phyloP scores from a whole-genome alignment of 1,284 basidiomycete genomes.

The Fomitopsis pinicola region DNA sequence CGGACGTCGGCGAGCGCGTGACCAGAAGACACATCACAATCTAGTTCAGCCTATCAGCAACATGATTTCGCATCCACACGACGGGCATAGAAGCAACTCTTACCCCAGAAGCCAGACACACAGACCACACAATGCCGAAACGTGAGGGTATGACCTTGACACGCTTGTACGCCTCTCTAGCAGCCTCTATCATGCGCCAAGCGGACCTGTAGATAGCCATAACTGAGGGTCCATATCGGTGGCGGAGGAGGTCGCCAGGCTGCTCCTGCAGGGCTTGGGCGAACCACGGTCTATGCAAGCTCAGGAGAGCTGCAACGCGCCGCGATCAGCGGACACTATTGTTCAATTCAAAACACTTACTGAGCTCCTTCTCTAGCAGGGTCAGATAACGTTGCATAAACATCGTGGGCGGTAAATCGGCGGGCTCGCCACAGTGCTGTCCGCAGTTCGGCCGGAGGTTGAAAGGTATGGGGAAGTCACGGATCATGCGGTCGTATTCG shows the following conservation, averaged over 20 bases:
- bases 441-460: constrained; percentile 39
- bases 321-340: not conserved
- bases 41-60: constrained; percentile 29
- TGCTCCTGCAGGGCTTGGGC: constrained; percentile 58
- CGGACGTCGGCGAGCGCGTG: constrained; percentile 52
- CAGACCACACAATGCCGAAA: constrained; percentile 55
- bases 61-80: not conserved
- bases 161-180: constrained; percentile 37
- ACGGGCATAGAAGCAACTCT: constrained; percentile 17
- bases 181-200: constrained; percentile 53
- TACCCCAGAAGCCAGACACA: constrained; percentile 57
- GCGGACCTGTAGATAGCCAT: constrained; percentile 67
- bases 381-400: constrained; percentile 45
- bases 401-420: constrained; percentile 16
- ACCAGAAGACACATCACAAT: constrained; percentile 67
- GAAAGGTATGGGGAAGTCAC: constrained; percentile 46
- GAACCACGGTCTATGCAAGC: constrained; percentile 66
- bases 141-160: constrained; percentile 40
- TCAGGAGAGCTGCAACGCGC: constrained; percentile 47
- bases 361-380: constrained; percentile 51
- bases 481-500: constrained; percentile 38
- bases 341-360: constrained; percentile 31
- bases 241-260: constrained; percentile 50
- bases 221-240: constrained; percentile 63
- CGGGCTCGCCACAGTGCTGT: constrained; percentile 10